These are phyloP conservation scores for Clathrus columnatus DNA, from an alignment of 768 basidiomycete genomes.

Conservation along the genomic window DNA sequence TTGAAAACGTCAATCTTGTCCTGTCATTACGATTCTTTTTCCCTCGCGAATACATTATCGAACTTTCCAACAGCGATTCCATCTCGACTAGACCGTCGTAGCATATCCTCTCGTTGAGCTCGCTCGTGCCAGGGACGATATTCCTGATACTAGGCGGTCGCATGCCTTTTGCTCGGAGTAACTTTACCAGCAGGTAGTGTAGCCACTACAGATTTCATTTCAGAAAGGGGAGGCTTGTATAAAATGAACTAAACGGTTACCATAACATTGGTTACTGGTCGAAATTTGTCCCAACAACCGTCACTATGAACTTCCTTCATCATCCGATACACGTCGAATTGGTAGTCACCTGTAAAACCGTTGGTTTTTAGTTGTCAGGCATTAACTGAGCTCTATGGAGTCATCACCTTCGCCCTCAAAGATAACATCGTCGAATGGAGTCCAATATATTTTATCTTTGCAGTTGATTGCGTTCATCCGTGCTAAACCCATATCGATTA, in stretches of 20 bases:
- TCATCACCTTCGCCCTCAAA: conserved; percentile 87
- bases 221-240: not conserved
- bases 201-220: conserved; percentile 58
- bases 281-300: conserved; percentile 61
- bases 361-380: not conserved
- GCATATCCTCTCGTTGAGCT: conserved; percentile 59
- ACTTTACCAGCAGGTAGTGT: conserved; percentile 71
- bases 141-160: conserved; percentile 42
- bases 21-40: conserved; percentile 24
- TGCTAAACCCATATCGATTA: conserved; percentile 93
- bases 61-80: conserved; percentile 46
- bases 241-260: conserved; percentile 34
- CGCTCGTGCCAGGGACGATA: conserved; percentile 19
- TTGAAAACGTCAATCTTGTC: not conserved
- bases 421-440: conserved; percentile 78
- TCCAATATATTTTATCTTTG: conserved; percentile 54
- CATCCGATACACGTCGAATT: conserved; percentile 90
- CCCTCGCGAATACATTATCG: conserved; percentile 29
- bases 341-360: conserved; percentile 61
- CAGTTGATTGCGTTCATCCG: conserved; percentile 49
- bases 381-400: not conserved
- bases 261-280: conserved; percentile 84
- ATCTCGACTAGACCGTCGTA: conserved; percentile 61
- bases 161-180: conserved; percentile 62
- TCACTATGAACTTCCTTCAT: conserved; percentile 59